Evolutionary conservation across 2,329 filamentous ascomycete genomes (phyloP).

Genomic region (Cercospora janseana): DNA sequence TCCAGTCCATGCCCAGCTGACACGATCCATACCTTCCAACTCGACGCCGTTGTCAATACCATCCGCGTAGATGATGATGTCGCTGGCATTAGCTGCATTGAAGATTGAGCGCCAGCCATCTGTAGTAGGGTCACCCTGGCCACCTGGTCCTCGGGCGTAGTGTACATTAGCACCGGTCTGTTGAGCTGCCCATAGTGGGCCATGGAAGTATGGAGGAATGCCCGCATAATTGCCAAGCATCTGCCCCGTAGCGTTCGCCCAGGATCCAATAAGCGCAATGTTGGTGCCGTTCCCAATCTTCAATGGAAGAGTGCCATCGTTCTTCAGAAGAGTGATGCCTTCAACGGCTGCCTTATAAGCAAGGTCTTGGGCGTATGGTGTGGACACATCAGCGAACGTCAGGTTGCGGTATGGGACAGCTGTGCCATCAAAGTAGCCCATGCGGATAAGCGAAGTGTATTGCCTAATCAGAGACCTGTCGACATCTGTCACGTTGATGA

Average conservation of each 20-base stretch:
- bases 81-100: conserved; percentile 45
- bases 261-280: conserved; percentile 58
- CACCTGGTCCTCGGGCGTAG: conserved; percentile 44
- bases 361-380: conserved; percentile 53
- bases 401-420: conserved; percentile 53
- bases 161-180: conserved; percentile 48
- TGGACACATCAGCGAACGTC: conserved; percentile 56
- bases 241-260: conserved; percentile 57
- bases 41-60: conserved; percentile 56
- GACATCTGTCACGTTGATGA: conserved; percentile 48
- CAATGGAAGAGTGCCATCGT: conserved; percentile 51
- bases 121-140: conserved; percentile 37
- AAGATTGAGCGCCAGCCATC: conserved; percentile 34
- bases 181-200: conserved; percentile 54
- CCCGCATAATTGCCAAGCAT: conserved; percentile 62
- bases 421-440: conserved; percentile 58
- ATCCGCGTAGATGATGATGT: conserved; percentile 55
- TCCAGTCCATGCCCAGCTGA: conserved; percentile 52
- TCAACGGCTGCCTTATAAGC: conserved; percentile 54
- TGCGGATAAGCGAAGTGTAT: conserved; percentile 55
- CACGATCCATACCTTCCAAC: conserved; percentile 54
- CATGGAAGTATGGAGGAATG: conserved; percentile 55
- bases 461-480: conserved; percentile 53
- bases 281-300: conserved; percentile 38
- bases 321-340: conserved; percentile 53